Evolutionary conservation across 1,139 yeast species (phyloP).

Genomic region (Candida frijolesensis): DNA sequence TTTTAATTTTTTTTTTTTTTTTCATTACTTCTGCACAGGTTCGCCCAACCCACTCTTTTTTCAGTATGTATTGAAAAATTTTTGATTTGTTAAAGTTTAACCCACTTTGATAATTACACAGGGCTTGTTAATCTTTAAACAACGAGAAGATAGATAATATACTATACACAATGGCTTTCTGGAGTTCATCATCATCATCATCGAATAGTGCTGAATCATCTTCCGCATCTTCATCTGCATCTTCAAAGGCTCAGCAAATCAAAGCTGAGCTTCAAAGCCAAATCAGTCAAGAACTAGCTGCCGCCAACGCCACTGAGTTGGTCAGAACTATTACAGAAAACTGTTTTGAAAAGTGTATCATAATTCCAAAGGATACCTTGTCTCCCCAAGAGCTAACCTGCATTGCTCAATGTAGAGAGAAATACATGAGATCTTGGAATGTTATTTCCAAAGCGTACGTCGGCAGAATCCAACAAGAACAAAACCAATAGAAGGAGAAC

Average conservation of each 20-base stretch:
- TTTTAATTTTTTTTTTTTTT: neutral
- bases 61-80: neutral
- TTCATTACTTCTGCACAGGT: neutral
- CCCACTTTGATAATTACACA: neutral
- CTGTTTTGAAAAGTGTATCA: slow-evolving; percentile 80
- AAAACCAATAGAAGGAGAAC: slow-evolving; percentile 2
- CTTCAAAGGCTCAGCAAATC: slow-evolving; percentile 25
- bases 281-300: slow-evolving; percentile 80
- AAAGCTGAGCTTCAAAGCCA: slow-evolving; percentile 70
- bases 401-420: slow-evolving; percentile 76
- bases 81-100: neutral
- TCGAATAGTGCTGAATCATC: slow-evolving; percentile 19
- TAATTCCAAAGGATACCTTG: slow-evolving; percentile 48
- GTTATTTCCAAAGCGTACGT: slow-evolving; percentile 76
- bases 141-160: neutral
- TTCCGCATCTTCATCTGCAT: slow-evolving; percentile 21
- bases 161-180: slow-evolving; percentile 12
- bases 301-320: slow-evolving; percentile 85
- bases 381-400: slow-evolving; percentile 47
- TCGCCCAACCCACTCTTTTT: neutral
- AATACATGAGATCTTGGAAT: slow-evolving; percentile 93
- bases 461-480: slow-evolving; percentile 58
- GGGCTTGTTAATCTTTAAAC: neutral
- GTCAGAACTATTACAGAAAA: slow-evolving; percentile 86
- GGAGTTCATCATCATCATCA: slow-evolving; percentile 10